Base-by-base conservation (phyloP, 73 alveolate genomes). In the Breviolum minutum region DNA sequence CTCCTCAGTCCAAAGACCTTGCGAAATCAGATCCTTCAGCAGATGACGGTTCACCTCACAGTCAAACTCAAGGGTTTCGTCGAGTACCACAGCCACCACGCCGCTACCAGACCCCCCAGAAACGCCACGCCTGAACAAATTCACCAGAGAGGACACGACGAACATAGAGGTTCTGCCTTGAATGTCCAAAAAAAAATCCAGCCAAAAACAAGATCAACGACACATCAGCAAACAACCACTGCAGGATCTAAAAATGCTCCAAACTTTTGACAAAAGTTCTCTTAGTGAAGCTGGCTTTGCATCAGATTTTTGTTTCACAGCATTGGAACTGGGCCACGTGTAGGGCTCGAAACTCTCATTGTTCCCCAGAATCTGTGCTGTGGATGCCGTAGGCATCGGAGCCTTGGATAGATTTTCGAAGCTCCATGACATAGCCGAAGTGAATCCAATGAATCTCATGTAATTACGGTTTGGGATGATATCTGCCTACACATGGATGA, bases 351-450 rank as follows among this genome's bases (percentile, higher is more conserved):
- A 99, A 94, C 99, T 96, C 95, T 99, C 99, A 87, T 99, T 99
- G 99, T 99, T 99, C 32, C 99, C 99, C 76, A 99, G 99, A 54
- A 99, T 99, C 99, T 99, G 99, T 11, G 99, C 99, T 27, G 99
- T 99, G 80, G 99, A 95, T 61, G 99, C 99, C 29, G 99, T 99
- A 26, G 99, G 99, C 99, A 99, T 99, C 29, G 99, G 99, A 48
- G 99, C 99, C 99, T 83, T 64, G n/a, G n/a, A n/a, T n/a, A n/a
- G n/a, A n/a, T n/a, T n/a, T n/a, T n/a, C n/a, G n/a, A n/a, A n/a
- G n/a, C n/a, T n/a, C n/a, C 54, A 40, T 40, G 54, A 40, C 54
- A 40, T 40, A 0, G 54, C 54, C 5, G 0, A 0, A 2, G 54
- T 40, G 54, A 40, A 40, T 40, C 54, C 54, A 40, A 40, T 40